Conservation (phyloP, 768 basidiomycete species). For the Suillus brevipes region DNA sequence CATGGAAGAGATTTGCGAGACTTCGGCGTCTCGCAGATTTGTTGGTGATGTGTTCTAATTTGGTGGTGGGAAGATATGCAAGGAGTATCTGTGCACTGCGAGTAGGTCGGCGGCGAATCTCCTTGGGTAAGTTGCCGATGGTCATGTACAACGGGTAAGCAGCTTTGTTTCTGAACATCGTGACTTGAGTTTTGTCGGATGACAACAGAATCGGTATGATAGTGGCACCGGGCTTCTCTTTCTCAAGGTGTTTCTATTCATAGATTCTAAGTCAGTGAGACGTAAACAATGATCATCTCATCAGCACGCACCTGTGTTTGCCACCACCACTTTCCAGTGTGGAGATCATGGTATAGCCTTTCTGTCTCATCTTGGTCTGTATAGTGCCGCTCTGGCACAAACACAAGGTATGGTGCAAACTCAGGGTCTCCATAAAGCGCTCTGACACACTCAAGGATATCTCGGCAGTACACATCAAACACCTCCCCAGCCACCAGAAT, state of each 20-base stretch:
- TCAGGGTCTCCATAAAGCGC: constrained; percentile 38
- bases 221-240: constrained; percentile 4
- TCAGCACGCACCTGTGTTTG: constrained; percentile 37
- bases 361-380: constrained; percentile 30
- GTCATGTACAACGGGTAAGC: constrained; percentile 24
- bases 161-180: constrained; percentile 18
- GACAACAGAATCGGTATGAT: constrained; percentile 18
- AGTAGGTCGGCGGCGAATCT: constrained; percentile 33
- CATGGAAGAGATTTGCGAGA: constrained; percentile 39
- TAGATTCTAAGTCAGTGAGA: too few relatives aligned
- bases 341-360: neutral
- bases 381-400: constrained; percentile 41
- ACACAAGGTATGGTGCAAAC: constrained; percentile 30
- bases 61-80: neutral
- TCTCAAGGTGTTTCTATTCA: constrained; percentile 20
- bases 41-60: constrained; percentile 11
- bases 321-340: constrained; percentile 57
- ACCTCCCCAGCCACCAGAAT: constrained; percentile 27
- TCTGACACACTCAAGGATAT: constrained; percentile 39
- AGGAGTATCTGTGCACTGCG: constrained; percentile 10
- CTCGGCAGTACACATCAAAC: constrained; percentile 35
- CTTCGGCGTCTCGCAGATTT: constrained; percentile 23
- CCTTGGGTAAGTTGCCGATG: constrained; percentile 41
- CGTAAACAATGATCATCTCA: too few relatives aligned
- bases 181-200: constrained; percentile 22